These are phyloP conservation scores for Entomortierella chlamydospora DNA, from an alignment of 192 early-diverging fungal genomes.

Conservation along the genomic window DNA sequence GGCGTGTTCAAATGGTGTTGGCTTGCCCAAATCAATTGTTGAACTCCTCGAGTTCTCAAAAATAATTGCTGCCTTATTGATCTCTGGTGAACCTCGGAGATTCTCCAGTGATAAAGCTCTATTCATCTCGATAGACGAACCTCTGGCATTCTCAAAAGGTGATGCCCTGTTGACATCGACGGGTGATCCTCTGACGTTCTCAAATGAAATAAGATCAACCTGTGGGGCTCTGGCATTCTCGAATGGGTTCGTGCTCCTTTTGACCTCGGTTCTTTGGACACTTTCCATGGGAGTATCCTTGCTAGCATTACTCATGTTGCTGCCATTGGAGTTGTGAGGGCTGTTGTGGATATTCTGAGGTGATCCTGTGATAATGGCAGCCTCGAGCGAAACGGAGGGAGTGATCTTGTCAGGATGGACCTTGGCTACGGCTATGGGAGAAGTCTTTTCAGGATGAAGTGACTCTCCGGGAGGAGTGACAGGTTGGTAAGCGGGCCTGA, in stretches of 20 bases:
- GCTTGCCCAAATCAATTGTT: too few species aligned
- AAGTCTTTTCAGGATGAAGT: slow-evolving; percentile 11
- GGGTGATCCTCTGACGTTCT: not conserved
- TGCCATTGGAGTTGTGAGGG: not conserved
- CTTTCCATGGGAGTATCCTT: slow-evolving; percentile 22
- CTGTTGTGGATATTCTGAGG: slow-evolving; percentile 3
- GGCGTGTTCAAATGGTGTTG: too few species aligned
- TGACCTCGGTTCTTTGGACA: slow-evolving; percentile 10
- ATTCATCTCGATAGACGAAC: slow-evolving; percentile 1
- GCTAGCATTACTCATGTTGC: slow-evolving; percentile 3
- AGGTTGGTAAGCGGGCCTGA: slow-evolving; percentile 23
- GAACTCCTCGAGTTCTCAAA: too few species aligned
- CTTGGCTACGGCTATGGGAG: slow-evolving; percentile 1
- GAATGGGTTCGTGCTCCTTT: too few species aligned
- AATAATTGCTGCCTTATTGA: too few species aligned
- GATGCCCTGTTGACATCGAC: slow-evolving; percentile 14
- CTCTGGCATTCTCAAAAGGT: slow-evolving; percentile 13
- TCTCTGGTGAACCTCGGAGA: not conserved
- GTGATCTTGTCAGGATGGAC: slow-evolving; percentile 5
- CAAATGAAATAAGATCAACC: too few species aligned
- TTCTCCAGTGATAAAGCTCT: slow-evolving; percentile 13
- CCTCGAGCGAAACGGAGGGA: slow-evolving; percentile 13
- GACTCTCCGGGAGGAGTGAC: slow-evolving; percentile 33
- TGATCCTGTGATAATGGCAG: slow-evolving; percentile 12
- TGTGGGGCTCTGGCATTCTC: too few species aligned